Evolutionary conservation across 2,329 filamentous ascomycete species (phyloP), one percentile per base, ranked within the genome.

Genomic region (Verticillium albo-atrum): DNA sequence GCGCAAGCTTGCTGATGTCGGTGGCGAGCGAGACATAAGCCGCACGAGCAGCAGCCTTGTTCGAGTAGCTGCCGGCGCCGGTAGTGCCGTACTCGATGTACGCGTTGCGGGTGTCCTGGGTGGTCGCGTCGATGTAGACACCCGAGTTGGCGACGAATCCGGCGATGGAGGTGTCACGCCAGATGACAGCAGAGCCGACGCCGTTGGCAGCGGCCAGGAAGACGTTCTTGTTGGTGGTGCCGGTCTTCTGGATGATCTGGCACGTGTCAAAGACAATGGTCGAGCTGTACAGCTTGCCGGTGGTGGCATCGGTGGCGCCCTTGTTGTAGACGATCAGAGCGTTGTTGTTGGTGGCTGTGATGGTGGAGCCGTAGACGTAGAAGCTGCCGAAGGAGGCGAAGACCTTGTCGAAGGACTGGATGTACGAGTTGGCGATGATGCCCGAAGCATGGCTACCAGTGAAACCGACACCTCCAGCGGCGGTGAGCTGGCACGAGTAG

Each of bases 401-500:
- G 1, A 77, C 62, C 62, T 78, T 78, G 55, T 77, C 74, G 6
- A 69, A 62, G 2, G 75, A 77, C 60, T 80, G 75, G 9, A 81
- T 69, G 58, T 79, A 79, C 0, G 75, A 78, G 61, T 78, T 72
- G 9, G 75, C 75, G 26, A 80, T 71, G 27, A 81, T 62, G 1
- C 69, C 71, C 0, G 74, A 66, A 3, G 75, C 73, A 3, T 66
- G 63, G 7, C 59, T 67, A 1, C 69, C 68, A 6, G 67, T 68
- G 28, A 72, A 61, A 5, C 63, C 66, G 3, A 64, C 60, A 6
- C 60, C 58, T 15, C 77, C 75, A 0, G 73, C 71, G 6, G 76
- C 72, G 4, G 79, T 64, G 5, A 80, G 70, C 20, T 76, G 72
- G 50, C 77, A 79, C n/a, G 71, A 68, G 61, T 81, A 79, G 57